Conservation (phyloP, 352 stramenopile genomes). For the Phytopythium kandeliae region DNA sequence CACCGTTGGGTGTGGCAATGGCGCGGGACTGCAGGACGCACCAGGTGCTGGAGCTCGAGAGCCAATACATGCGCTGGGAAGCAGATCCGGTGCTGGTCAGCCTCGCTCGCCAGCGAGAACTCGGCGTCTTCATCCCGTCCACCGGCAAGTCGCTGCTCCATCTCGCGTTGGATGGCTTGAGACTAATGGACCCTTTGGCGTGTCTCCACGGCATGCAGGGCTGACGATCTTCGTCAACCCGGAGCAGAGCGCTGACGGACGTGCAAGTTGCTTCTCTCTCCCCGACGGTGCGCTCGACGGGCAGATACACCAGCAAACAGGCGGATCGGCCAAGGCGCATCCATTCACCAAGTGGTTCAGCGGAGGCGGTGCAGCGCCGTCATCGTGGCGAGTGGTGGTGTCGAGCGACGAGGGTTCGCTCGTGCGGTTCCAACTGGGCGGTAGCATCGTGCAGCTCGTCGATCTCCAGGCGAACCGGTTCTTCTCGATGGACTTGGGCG, state of each 20-base stretch:
- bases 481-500: slow-evolving; percentile 42
- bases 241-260: slow-evolving; percentile 28
- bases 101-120: slow-evolving; percentile 29
- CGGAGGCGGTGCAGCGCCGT: slow-evolving; percentile 10
- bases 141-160: slow-evolving; percentile 19
- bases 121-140: slow-evolving; percentile 55
- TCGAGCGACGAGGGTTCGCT: slow-evolving; percentile 29
- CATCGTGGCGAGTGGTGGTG: slow-evolving; percentile 8
- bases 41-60: slow-evolving; percentile 56
- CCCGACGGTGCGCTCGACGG: slow-evolving; percentile 49
- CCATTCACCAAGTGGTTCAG: slow-evolving; percentile 51
- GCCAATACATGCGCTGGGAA: slow-evolving; percentile 64
- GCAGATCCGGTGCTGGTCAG: slow-evolving; percentile 38
- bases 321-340: slow-evolving; percentile 18
- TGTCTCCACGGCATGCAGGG: slow-evolving; percentile 11
- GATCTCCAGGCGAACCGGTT: slow-evolving; percentile 32
- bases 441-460: slow-evolving; percentile 50
- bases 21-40: slow-evolving; percentile 40
- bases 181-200: background rate
- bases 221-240: slow-evolving; percentile 44
- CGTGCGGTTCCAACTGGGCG: slow-evolving; percentile 43
- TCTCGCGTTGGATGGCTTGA: background rate
- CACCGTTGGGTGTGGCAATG: too few species aligned
- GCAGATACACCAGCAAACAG: slow-evolving; percentile 21
- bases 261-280: slow-evolving; percentile 43